Conservation (phyloP, 495 filamentous ascomycete species). For the Sordaria brevicollis region DNA sequence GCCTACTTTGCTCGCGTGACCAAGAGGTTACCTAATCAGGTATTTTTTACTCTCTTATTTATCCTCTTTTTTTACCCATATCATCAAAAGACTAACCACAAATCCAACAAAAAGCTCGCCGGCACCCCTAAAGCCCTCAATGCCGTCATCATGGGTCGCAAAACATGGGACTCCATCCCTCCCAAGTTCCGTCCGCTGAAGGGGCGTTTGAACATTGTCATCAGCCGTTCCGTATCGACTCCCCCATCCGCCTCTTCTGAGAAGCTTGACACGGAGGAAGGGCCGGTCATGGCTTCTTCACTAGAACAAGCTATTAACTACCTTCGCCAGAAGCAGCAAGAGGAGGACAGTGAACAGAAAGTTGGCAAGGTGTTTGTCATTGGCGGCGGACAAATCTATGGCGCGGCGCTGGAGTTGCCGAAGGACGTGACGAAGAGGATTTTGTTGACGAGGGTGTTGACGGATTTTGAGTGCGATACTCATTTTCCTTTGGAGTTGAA, state of each 20-base stretch:
- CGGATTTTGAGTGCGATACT: constrained; percentile 78
- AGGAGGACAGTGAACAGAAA: background rate
- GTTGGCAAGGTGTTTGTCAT: constrained; percentile 68
- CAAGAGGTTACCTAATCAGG: constrained; percentile 41
- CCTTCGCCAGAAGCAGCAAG: constrained; percentile 20
- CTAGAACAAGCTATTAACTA: constrained; percentile 49
- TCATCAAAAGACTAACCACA: background rate
- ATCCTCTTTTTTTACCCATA: background rate
- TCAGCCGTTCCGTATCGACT: constrained; percentile 41
- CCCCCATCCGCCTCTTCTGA: background rate
- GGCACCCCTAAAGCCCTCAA: constrained; percentile 40
- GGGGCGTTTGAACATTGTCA: constrained; percentile 66
- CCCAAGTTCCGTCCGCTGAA: constrained; percentile 64
- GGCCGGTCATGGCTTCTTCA: constrained; percentile 24
- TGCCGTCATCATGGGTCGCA: constrained; percentile 92
- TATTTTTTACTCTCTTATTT: background rate
- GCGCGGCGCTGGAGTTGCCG: constrained; percentile 44
- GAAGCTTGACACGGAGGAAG: constrained; percentile 1
- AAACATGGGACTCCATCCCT: constrained; percentile 88
- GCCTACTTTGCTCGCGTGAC: constrained; percentile 88
- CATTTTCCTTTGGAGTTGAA: constrained; percentile 61
- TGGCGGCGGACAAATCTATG: constrained; percentile 81
- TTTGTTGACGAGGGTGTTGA: constrained; percentile 51
- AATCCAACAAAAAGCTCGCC: constrained; percentile 3
- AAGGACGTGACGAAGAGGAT: constrained; percentile 37